Base-by-base conservation (phyloP, 495 filamentous ascomycete genomes). In the Penicillium salamii region DNA sequence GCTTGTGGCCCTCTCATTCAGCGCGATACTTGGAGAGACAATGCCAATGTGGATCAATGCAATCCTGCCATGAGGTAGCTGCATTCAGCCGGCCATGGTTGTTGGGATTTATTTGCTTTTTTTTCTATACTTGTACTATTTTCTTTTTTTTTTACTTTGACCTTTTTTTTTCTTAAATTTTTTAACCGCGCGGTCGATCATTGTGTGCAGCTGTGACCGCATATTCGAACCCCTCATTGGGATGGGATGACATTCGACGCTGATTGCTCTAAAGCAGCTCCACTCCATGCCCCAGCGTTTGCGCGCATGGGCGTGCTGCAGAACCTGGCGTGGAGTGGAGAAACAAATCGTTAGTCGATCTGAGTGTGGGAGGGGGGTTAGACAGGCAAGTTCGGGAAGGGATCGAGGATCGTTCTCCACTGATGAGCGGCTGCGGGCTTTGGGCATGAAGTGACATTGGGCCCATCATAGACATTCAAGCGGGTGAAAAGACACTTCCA, bases 111-210 rank as follows among this genome's bases (percentile, higher is more conserved):
- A 31, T 21, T 21, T 33, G 3, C 5, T 29, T 36, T 33, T 44
- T 21, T 21, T 33, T 5, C 5, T 24, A 15, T 37, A 28, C n/a
- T n/a, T n/a, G n/a, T n/a, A n/a, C n/a, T 42, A 3, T 31, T 42
- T 37, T 14, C 13, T 44, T 47, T 24, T 40, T 46, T 52, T 40
- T 35, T 55, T 46, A 26, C 11, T 45, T 49, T 44, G 18, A 46
- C 39, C 37, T 42, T 40, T 28, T 42, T 46, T 36, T 26, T 32
- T 19, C 37, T 23, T 29, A 8, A 8, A 26, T 26, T 26, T 26
- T 3, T 26, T 8, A 26, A 26, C 34, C 32, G 48, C 46, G 17
- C 32, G 32, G 50, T 48, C 39, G 57, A 60, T 59, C 57, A 53
- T 53, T 38, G 15, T 24, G 43, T 51, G 49, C 50, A 54, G 57